These are phyloP conservation scores for Acanthamoeba lenticulata DNA, from an alignment of 208 protist species.

Conservation along the genomic window DNA sequence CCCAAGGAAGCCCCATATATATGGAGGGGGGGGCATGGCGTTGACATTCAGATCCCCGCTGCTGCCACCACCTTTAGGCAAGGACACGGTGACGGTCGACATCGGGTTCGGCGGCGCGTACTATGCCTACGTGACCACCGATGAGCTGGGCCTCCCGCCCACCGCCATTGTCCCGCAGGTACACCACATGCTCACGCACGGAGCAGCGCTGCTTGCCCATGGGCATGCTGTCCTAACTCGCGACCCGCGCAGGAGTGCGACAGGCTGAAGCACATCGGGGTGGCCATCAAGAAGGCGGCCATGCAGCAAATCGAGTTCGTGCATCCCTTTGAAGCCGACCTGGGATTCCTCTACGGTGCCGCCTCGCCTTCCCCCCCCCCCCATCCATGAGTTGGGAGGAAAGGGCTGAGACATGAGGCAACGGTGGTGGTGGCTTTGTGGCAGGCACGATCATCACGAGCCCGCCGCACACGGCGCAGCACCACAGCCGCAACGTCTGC, in stretches of 20 bases:
- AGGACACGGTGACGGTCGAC: neutral
- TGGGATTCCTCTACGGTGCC: slow-evolving; percentile 29
- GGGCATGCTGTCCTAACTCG: neutral
- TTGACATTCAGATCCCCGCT: too few relatives aligned
- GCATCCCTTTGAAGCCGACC: neutral
- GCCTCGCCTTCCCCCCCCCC: neutral
- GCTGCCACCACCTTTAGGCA: too few relatives aligned
- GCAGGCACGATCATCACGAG: slow-evolving; percentile 29
- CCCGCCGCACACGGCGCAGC: neutral
- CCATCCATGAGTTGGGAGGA: too few relatives aligned
- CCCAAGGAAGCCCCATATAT: too few relatives aligned
- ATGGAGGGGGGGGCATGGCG: neutral
- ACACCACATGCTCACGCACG: too few relatives aligned
- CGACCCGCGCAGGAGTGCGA: neutral
- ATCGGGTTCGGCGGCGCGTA: slow-evolving; percentile 23
- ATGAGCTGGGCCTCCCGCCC: neutral
- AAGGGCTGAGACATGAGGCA: too few relatives aligned
- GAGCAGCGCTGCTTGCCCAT: too few relatives aligned
- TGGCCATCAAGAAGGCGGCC: neutral
- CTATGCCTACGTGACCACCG: neutral
- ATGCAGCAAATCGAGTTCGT: slow-evolving; percentile 14
- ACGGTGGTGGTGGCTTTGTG: too few relatives aligned
- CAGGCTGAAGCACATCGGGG: neutral
- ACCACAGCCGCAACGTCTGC: slow-evolving; percentile 27
- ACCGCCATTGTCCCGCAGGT: neutral